phyloP scores from a whole-genome alignment of 2,329 filamentous ascomycete species.

The Paecilomyces variotii region DNA sequence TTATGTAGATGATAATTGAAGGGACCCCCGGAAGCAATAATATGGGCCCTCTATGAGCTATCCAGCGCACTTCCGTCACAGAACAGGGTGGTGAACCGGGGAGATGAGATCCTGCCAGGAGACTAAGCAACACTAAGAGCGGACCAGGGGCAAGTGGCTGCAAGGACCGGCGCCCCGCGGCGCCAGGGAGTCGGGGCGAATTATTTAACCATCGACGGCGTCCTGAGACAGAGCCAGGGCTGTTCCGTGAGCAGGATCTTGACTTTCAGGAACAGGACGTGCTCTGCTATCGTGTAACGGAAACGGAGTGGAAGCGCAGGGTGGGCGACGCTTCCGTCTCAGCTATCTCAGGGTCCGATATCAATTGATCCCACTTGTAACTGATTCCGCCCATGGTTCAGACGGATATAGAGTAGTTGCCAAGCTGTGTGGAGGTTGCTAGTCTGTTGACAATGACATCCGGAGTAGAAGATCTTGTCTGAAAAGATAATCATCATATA shows the following conservation, averaged over 20 bases:
- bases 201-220: slow-evolving; percentile 2
- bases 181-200: neutral
- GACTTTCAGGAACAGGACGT: neutral
- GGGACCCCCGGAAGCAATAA: neutral
- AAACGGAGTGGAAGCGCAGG: neutral
- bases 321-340: neutral
- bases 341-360: neutral
- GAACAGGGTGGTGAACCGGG: neutral
- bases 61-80: neutral
- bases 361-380: neutral
- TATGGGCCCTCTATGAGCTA: neutral
- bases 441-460: neutral
- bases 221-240: neutral
- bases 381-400: neutral
- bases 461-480: neutral
- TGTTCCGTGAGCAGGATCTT: neutral
- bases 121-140: neutral
- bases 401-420: neutral
- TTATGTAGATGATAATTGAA: slow-evolving; percentile 1
- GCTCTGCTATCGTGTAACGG: neutral
- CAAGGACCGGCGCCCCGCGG: neutral
- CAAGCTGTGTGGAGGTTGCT: neutral
- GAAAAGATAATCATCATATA: neutral
- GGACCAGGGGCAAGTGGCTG: neutral
- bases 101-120: neutral